These are phyloP conservation scores for Solanum infundibuliforme DNA, from an alignment of 257 asterid genomes.

Conservation along the genomic window DNA sequence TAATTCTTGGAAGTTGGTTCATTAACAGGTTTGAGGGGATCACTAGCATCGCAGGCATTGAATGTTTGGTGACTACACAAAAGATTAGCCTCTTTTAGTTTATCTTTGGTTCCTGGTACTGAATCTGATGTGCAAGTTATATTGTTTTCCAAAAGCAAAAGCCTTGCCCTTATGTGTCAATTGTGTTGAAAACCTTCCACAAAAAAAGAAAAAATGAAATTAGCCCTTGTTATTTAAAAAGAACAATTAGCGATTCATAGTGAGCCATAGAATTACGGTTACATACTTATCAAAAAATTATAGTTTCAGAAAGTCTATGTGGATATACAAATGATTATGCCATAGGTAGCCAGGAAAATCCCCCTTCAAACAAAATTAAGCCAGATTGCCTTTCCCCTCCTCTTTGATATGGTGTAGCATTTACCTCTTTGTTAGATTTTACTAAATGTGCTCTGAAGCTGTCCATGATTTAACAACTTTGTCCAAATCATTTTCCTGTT, in stretches of 20 bases:
- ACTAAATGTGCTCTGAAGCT: background rate
- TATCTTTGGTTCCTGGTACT: background rate
- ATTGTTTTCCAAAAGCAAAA: background rate
- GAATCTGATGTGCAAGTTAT: background rate
- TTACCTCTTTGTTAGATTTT: background rate
- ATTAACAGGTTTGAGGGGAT: background rate
- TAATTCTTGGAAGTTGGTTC: background rate
- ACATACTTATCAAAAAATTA: background rate
- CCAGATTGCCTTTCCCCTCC: background rate
- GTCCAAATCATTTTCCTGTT: background rate
- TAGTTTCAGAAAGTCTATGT: background rate
- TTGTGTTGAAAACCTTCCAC: background rate
- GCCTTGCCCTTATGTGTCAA: background rate
- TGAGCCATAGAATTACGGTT: background rate
- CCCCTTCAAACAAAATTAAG: background rate
- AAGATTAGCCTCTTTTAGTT: background rate
- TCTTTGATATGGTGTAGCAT: background rate
- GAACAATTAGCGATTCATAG: background rate
- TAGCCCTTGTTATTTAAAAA: background rate
- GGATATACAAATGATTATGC: background rate
- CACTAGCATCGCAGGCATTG: background rate
- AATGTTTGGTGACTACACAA: background rate
- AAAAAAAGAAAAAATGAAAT: background rate
- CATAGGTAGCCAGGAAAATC: background rate
- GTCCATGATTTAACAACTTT: background rate